Percentiles rank a stretch among this genome's conserved stretches.
These are phyloP conservation scores for Vanrija sp. DNA, from an alignment of 1,284 basidiomycete species.

Conservation along the genomic window DNA sequence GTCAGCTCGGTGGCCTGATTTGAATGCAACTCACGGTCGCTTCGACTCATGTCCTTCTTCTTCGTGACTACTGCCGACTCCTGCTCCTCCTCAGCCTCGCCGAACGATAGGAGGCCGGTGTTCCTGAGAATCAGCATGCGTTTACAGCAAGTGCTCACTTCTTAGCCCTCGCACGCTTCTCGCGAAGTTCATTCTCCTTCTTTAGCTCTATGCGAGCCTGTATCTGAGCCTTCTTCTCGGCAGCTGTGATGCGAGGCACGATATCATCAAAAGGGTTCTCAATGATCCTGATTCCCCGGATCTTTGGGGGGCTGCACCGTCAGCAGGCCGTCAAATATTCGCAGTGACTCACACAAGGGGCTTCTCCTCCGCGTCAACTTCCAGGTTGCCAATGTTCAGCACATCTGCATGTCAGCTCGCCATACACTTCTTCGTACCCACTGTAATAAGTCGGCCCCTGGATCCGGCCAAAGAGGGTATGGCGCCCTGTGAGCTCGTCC, in stretches of 20 bases:
- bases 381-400: constrained; percentile 82
- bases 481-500: constrained; percentile 82
- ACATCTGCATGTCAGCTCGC: constrained; percentile 58
- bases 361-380: constrained; percentile 73
- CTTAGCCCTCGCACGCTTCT: constrained; percentile 68
- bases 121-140: constrained; percentile 58
- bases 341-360: constrained; percentile 70
- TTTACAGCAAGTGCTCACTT: constrained; percentile 57
- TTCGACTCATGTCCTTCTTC: constrained; percentile 74
- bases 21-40: constrained; percentile 63
- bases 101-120: constrained; percentile 81
- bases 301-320: constrained; percentile 71
- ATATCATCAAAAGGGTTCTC: constrained; percentile 95
- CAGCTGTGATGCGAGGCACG: constrained; percentile 90
- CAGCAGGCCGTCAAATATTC: constrained; percentile 1
- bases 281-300: constrained; percentile 73
- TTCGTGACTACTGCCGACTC: constrained; percentile 54
- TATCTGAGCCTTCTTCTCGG: constrained; percentile 77
- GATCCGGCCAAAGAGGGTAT: constrained; percentile 72
- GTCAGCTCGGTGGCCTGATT: too few relatives aligned
- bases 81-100: constrained; percentile 67
- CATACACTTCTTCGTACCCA: constrained; percentile 50
- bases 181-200: constrained; percentile 68
- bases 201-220: constrained; percentile 70
- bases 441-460: constrained; percentile 74